Conservation (phyloP, 768 basidiomycete species). For the Suillus discolor region DNA sequence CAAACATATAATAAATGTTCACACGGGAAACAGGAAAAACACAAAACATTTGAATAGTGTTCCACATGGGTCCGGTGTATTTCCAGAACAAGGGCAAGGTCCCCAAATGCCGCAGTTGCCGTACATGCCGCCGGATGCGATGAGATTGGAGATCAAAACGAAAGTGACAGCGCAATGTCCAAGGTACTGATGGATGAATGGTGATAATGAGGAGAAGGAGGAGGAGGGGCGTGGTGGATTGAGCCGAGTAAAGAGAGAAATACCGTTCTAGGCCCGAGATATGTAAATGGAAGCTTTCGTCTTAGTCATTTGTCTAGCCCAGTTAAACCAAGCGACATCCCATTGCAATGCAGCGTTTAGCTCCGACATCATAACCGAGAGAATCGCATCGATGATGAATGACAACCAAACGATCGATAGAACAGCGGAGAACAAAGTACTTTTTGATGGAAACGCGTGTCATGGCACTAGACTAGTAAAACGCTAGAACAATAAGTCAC, state of each 20-base stretch:
- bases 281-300: neutral
- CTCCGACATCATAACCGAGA: slow-evolving; percentile 28
- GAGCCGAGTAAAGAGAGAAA: slow-evolving; percentile 26
- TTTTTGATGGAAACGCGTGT: slow-evolving; percentile 27
- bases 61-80: slow-evolving; percentile 11
- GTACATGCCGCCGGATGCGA: slow-evolving; percentile 17
- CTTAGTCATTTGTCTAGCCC: slow-evolving; percentile 26
- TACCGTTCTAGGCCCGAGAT: slow-evolving; percentile 33
- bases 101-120: slow-evolving; percentile 12
- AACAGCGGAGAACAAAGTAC: slow-evolving; percentile 24
- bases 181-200: slow-evolving; percentile 14
- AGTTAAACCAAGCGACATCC: slow-evolving; percentile 18
- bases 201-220: slow-evolving; percentile 17
- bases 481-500: neutral
- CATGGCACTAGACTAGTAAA: neutral
- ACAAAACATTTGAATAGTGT: slow-evolving; percentile 22
- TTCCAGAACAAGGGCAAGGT: slow-evolving; percentile 14
- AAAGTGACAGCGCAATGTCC: slow-evolving; percentile 8
- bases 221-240: slow-evolving; percentile 19
- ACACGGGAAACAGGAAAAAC: slow-evolving; percentile 18
- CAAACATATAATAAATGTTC: slow-evolving; percentile 21
- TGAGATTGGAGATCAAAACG: slow-evolving; percentile 12
- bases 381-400: slow-evolving; percentile 30
- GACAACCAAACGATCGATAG: slow-evolving; percentile 16
- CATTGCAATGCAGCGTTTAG: slow-evolving; percentile 26